Conservation (phyloP, 495 filamentous ascomycete species). For the Lasiosphaeria ovina region DNA sequence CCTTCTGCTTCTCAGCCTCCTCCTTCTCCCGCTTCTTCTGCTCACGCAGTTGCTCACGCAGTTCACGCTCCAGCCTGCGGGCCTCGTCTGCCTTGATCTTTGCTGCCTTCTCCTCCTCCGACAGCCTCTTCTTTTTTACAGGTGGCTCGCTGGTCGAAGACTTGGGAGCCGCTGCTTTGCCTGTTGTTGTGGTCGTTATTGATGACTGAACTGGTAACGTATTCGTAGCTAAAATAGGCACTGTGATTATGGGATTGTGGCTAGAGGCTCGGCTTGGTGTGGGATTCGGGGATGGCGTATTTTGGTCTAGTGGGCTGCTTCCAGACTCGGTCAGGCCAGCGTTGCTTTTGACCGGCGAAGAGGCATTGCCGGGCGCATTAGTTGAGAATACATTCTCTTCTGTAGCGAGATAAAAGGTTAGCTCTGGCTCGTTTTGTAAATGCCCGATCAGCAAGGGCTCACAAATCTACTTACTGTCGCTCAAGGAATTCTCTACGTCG, state of each 20-base stretch:
- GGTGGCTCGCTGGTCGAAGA: slow-evolving; percentile 21
- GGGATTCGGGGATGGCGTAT: slow-evolving; percentile 30
- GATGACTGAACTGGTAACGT: slow-evolving; percentile 6
- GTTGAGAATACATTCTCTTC: slow-evolving; percentile 23
- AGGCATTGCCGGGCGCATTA: not conserved
- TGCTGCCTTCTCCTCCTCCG: slow-evolving; percentile 51
- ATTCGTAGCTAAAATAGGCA: not conserved
- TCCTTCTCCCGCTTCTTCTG: slow-evolving; percentile 43
- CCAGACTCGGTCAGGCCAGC: slow-evolving; percentile 35
- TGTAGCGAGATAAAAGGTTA: slow-evolving; percentile 4
- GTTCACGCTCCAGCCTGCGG: slow-evolving; percentile 53
- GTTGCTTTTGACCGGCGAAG: slow-evolving; percentile 28
- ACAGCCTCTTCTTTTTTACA: slow-evolving; percentile 52
- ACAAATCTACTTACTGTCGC: slow-evolving; percentile 13
- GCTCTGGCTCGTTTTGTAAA: not conserved
- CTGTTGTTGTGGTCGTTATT: slow-evolving; percentile 6
- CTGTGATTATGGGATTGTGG: not conserved
- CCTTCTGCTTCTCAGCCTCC: slow-evolving; percentile 43
- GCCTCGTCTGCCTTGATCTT: slow-evolving; percentile 43
- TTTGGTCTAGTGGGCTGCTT: slow-evolving; percentile 29
- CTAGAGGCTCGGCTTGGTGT: slow-evolving; percentile 20
- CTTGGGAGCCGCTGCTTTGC: slow-evolving; percentile 4
- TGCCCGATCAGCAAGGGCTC: not conserved
- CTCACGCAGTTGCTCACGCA: slow-evolving; percentile 34
- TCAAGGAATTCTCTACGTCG: slow-evolving; percentile 13